Conservation (phyloP, 2,329 filamentous ascomycete species). For the Cordyceps farinosa region DNA sequence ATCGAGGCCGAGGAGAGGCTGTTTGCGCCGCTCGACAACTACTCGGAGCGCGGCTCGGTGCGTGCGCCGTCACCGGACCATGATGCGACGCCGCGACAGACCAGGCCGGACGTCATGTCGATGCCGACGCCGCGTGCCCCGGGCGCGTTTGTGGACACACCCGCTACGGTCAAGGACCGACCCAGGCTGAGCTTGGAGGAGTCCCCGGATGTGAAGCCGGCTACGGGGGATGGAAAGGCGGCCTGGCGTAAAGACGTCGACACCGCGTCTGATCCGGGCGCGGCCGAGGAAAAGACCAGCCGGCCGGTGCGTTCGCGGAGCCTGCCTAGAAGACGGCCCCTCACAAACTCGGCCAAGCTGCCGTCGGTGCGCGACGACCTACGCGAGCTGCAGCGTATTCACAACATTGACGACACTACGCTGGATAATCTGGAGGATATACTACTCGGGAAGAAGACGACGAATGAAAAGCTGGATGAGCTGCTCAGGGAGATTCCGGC, state of each 20-base stretch:
- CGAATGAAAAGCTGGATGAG: constrained; percentile 25
- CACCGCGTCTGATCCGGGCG: constrained; percentile 27
- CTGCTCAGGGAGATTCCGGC: constrained; percentile 26
- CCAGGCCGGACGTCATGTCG: constrained; percentile 42
- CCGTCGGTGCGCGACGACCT: constrained; percentile 55
- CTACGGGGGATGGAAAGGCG: constrained; percentile 26
- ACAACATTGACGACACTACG: constrained; percentile 57
- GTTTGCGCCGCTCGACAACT: constrained; percentile 52
- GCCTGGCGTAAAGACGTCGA: constrained; percentile 28
- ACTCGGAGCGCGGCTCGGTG: constrained; percentile 54
- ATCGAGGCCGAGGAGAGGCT: constrained; percentile 55
- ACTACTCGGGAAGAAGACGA: constrained; percentile 36
- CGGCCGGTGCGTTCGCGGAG: constrained; percentile 33
- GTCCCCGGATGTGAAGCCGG: constrained; percentile 19
- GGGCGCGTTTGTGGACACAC: constrained; percentile 56
- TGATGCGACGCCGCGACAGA: constrained; percentile 43
- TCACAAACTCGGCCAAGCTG: constrained; percentile 52
- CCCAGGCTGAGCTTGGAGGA: constrained; percentile 7
- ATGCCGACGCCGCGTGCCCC: constrained; percentile 53
- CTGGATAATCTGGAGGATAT: constrained; percentile 56
- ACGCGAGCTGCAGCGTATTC: constrained; percentile 47
- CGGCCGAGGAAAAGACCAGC: neutral
- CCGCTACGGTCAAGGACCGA: constrained; percentile 39
- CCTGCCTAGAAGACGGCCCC: constrained; percentile 40
- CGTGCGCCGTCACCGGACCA: constrained; percentile 45